Conservation (phyloP, 257 asterid species). For the Datura wrightii region DNA sequence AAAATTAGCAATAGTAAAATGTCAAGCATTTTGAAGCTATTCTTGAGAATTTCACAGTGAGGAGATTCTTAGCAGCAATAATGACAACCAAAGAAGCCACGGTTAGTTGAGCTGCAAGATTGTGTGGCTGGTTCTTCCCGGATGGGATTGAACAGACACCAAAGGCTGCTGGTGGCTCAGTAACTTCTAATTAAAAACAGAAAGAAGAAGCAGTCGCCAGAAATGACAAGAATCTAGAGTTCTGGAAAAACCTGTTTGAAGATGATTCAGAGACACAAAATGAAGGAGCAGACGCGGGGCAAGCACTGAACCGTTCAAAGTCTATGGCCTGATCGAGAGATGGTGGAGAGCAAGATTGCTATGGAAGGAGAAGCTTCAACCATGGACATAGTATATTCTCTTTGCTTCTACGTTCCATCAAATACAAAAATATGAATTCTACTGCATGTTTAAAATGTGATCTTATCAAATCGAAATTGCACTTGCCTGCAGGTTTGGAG, state of each 20-base stretch:
- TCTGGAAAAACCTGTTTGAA: slow-evolving; percentile 46
- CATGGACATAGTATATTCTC: slow-evolving; percentile 32
- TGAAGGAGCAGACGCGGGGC: slow-evolving; percentile 33
- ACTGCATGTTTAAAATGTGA: neutral
- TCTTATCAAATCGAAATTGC: neutral
- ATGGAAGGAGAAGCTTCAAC: slow-evolving; percentile 31
- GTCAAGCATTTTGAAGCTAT: slow-evolving; percentile 28
- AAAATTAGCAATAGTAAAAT: neutral
- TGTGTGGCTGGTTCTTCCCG: neutral
- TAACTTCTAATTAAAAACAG: slow-evolving; percentile 32
- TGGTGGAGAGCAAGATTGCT: slow-evolving; percentile 33
- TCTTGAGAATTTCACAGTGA: slow-evolving; percentile 31
- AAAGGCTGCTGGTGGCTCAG: slow-evolving; percentile 37
- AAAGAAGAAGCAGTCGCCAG: slow-evolving; percentile 21
- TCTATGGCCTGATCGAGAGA: slow-evolving; percentile 36
- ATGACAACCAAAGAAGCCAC: slow-evolving; percentile 28
- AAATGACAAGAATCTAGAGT: slow-evolving; percentile 35
- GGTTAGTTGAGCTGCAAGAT: slow-evolving; percentile 18
- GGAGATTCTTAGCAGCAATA: slow-evolving; percentile 22
- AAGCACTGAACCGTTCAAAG: slow-evolving; percentile 13
- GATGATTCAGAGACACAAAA: slow-evolving; percentile 36
- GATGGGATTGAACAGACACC: slow-evolving; percentile 27
- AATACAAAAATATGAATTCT: neutral
- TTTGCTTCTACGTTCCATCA: neutral
- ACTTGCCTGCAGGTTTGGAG: neutral